A percentile compares a stretch with the other conserved stretches of the same genome.
These are phyloP conservation scores for Tolypocladium cylindrosporum DNA, from an alignment of 2,329 filamentous ascomycete species.

Conservation along the genomic window DNA sequence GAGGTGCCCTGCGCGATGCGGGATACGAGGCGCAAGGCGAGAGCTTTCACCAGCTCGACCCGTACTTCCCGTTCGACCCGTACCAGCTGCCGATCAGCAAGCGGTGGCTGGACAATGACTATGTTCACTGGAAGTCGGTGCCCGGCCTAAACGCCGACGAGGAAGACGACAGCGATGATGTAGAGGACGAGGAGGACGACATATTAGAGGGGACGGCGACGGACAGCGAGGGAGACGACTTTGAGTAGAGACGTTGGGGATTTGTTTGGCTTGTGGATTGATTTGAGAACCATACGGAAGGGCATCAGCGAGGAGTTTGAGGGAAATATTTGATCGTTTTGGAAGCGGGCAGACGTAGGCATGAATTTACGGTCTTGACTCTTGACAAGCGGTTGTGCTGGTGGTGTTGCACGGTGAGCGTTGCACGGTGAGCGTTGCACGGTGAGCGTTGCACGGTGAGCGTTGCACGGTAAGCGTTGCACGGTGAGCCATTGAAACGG, in stretches of 20 bases:
- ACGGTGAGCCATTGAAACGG: too few species aligned
- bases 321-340: neutral
- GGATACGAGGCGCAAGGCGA: constrained; percentile 51
- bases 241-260: constrained; percentile 17
- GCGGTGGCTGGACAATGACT: constrained; percentile 78
- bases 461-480: too few species aligned
- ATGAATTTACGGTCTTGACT: neutral
- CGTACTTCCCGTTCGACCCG: constrained; percentile 95
- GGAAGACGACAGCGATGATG: constrained; percentile 43
- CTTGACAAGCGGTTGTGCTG: neutral
- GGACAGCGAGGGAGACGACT: constrained; percentile 34
- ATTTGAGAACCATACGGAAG: constrained; percentile 1
- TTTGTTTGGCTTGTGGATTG: constrained; percentile 1
- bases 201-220: constrained; percentile 42
- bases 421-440: too few species aligned
- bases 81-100: constrained; percentile 84
- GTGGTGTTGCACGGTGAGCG: too few species aligned
- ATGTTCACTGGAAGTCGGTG: constrained; percentile 69
- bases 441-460: too few species aligned
- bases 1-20: constrained; percentile 42
- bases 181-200: constrained; percentile 36
- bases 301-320: constrained; percentile 5
- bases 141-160: constrained; percentile 55
- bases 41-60: constrained; percentile 74
- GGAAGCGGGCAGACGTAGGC: neutral